Evolutionary conservation across 768 basidiomycete species (phyloP).

Genomic region (Dacryopinax primogenitus): DNA sequence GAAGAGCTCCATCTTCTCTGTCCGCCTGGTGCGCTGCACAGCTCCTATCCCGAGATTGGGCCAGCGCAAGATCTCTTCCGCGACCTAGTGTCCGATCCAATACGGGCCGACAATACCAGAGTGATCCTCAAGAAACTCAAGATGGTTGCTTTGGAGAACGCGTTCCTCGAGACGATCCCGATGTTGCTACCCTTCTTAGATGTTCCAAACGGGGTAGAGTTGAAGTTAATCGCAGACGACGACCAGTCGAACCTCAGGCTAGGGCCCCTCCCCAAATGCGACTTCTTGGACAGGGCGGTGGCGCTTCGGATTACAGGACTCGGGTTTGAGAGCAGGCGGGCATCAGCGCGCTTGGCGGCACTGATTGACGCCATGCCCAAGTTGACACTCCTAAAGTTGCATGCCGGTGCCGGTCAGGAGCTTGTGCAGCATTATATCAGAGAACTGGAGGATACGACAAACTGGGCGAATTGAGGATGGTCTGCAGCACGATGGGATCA

Average conservation of each 20-base stretch:
- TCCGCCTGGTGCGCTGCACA: not conserved
- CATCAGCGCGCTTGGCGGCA: not conserved
- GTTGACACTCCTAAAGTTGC: not conserved
- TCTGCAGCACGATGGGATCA: not conserved
- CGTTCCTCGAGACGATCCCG: not conserved
- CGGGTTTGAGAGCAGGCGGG: not conserved
- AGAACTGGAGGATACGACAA: conserved; percentile 1
- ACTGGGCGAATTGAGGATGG: not conserved
- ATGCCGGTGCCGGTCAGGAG: not conserved
- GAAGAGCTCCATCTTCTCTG: conserved; percentile 3
- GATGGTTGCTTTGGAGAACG: not conserved
- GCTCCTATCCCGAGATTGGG: not conserved
- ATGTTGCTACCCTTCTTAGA: not conserved
- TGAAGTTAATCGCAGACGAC: not conserved
- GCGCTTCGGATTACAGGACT: not conserved
- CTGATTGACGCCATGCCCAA: not conserved
- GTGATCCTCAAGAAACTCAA: not conserved
- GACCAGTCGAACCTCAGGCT: not conserved
- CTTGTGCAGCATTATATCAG: not conserved
- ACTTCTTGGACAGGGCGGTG: not conserved
- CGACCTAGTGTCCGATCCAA: not conserved
- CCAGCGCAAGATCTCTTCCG: not conserved
- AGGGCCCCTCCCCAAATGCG: not conserved
- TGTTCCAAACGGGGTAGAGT: not conserved
- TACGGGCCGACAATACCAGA: not conserved